Percentiles rank a stretch among this genome's conserved stretches.
Conservation (phyloP, 257 asterid species). For the Leptodermis oblonga region DNA sequence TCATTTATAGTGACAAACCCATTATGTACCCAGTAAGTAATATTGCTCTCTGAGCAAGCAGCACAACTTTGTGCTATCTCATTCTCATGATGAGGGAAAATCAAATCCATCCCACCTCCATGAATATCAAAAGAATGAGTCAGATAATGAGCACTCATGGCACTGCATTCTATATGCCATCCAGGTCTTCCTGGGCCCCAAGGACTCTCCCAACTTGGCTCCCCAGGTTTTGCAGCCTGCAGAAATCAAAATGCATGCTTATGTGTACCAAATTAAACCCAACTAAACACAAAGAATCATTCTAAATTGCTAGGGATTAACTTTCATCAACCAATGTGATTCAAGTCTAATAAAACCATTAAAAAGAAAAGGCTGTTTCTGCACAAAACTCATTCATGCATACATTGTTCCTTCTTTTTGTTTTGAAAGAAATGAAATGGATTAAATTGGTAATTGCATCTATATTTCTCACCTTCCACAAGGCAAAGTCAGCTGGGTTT, state of each 20-base stretch:
- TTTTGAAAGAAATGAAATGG: background rate
- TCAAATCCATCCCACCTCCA: constrained; percentile 96
- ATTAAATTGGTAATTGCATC: background rate
- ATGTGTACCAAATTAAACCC: background rate
- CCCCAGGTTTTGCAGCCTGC: constrained; percentile 89
- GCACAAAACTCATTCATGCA: background rate
- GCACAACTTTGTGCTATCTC: constrained; percentile 93
- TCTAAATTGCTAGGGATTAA: background rate
- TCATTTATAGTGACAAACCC: constrained; percentile 77
- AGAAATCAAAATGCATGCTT: constrained; percentile 2
- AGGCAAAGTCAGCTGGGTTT: constrained; percentile 84
- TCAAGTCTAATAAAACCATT: background rate
- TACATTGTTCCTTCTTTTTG: background rate
- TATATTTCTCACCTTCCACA: constrained; percentile 65
- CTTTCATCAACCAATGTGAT: background rate
- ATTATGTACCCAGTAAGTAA: constrained; percentile 78
- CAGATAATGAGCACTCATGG: constrained; percentile 87
- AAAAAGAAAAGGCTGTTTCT: background rate
- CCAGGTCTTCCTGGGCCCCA: constrained; percentile 99
- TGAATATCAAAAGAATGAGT: constrained; percentile 77
- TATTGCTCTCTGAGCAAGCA: constrained; percentile 75
- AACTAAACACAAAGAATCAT: background rate
- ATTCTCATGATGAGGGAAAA: constrained; percentile 87
- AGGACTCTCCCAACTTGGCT: constrained; percentile 88
- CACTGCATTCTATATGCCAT: constrained; percentile 96